A percentile compares a stretch with the other conserved stretches of the same genome.
These are phyloP conservation scores for Apiosordaria backusii DNA, from an alignment of 495 filamentous ascomycete species.

Conservation along the genomic window DNA sequence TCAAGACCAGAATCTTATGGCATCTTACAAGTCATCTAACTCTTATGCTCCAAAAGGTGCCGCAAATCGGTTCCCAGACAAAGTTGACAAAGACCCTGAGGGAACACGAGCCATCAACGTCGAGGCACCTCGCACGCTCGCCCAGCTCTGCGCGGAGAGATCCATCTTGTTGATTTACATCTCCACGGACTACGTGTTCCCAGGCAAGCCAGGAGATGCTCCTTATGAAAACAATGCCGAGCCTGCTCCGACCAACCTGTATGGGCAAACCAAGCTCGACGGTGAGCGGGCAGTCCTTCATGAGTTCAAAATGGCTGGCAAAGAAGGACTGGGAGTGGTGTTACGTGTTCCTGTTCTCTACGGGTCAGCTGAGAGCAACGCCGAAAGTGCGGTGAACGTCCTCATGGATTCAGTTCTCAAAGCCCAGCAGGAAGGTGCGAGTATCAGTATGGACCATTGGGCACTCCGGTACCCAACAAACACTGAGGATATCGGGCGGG, in stretches of 20 bases:
- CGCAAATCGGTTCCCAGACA: conserved; percentile 87
- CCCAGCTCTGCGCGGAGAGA: conserved; percentile 58
- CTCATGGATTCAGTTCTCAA: conserved; percentile 72
- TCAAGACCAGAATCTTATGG: background rate
- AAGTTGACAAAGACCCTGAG: conserved; percentile 73
- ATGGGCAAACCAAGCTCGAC: conserved; percentile 83
- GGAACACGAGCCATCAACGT: conserved; percentile 74
- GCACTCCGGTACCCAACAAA: conserved; percentile 78
- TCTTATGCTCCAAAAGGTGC: conserved; percentile 45
- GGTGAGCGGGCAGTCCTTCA: conserved; percentile 73
- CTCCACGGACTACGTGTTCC: conserved; percentile 92
- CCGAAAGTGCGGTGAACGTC: conserved; percentile 79
- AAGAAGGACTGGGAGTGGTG: conserved; percentile 58
- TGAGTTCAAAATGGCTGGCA: conserved; percentile 49
- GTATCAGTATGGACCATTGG: conserved; percentile 85
- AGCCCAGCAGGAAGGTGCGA: conserved; percentile 55
- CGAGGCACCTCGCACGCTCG: conserved; percentile 62
- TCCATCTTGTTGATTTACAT: conserved; percentile 82
- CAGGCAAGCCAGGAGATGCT: conserved; percentile 75
- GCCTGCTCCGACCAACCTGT: conserved; percentile 74
- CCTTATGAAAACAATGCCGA: conserved; percentile 68
- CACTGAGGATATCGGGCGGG: conserved; percentile 84
- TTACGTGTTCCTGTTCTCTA: conserved; percentile 88
- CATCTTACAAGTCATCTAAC: background rate
- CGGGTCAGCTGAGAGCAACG: conserved; percentile 58